Base-by-base conservation (phyloP, 495 filamentous ascomycete genomes). In the Bathelium albidoporum region DNA sequence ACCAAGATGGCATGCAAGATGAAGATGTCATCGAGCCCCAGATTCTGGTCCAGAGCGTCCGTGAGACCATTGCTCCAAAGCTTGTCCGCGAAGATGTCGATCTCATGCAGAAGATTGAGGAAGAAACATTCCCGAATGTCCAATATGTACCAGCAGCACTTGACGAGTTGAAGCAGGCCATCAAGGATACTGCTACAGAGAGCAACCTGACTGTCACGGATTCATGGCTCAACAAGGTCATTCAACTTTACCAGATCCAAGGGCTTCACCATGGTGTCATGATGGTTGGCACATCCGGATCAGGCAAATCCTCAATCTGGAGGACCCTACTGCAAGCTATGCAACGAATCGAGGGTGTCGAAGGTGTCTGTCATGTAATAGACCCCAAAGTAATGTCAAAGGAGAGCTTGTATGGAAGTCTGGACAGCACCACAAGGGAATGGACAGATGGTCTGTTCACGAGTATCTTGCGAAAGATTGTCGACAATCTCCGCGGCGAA, bases 371-470 rank as follows among this genome's bases (percentile, higher is more conserved):
- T 68, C 95, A 99, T 70, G 89, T 97, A 67, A 99, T 99, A 66
- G 94, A 99, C 74, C 93, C 93, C 26, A 99, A 99, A 77, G 95
- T 99, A 72, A 99, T 99, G 95, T 95, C 92, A 36, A 99, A 99
- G 76, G 94, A 99, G 74, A 87, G 87, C 3, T 81, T 99, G 3
- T 99, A 97, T 70, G 94, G 94, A 71, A 96, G 83, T 67, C 80
- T 99, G 32, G 94, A 99, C 73, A 92, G 89, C 53, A 99, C 94
- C 12, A 99, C 94, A 2, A 82, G 94, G 68, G 94, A 99, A 75
- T 99, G 94, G 94, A 97, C 93, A 0, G 94, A 99, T 70, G 94
- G 94, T 71, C 80, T 99, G 12, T 99, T 97, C 75, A 99, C 94
- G 36, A 94, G 95, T 70, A 99, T 97, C 67, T 78, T 99, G 10